Evolutionary conservation across 208 protist genomes (phyloP), one percentile per base, ranked within the genome.

Genomic region (Leishmania aethiopica): DNA sequence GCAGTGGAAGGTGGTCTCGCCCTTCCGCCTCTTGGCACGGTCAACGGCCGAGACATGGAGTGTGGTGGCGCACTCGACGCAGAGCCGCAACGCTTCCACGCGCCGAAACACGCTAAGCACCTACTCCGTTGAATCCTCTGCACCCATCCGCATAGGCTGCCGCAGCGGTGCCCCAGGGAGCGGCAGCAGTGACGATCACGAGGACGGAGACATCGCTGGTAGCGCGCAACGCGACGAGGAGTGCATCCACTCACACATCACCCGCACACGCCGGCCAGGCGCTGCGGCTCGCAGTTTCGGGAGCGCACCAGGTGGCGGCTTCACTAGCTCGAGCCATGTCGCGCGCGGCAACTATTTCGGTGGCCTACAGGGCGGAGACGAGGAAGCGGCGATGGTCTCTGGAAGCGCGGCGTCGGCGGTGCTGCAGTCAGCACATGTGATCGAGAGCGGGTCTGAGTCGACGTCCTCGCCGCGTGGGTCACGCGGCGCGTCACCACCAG

Each of bases 1-100:
- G 93, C 87, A 97, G 86, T 98, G 95, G 94, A 97, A 97, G 86
- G 87, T 95, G 15, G 66, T 92, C 55, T 85, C 92, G 32, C 93
- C 92, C 35, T 97, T 97, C 77, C 86, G 88, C 49, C 84, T 97
- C 22, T 67, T 90, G 32, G 84, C 84, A 22, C 90, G 94, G 62
- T 93, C 92, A 51, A 96, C 93, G 3, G 59, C 75, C 11, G 78
- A 67, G 25, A 94, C 94, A 67, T 97, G 92, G 91, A 62, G 42
- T 28, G 82, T 86, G 28, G 75, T 97, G 40, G 81, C 81, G 25
- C 55, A 82, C 60, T 72, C 66, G 55, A 25, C 28, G 15, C 74
- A 51, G 37, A 80, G 25, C 55, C 35, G 62, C 4, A 53, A 64
- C 5, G 37, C 72, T 62, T 49, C 57, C 15, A 32, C 35, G 3